phyloP scores from a whole-genome alignment of 805 yeast genomes.

The Yarrowia yakushimensis region DNA sequence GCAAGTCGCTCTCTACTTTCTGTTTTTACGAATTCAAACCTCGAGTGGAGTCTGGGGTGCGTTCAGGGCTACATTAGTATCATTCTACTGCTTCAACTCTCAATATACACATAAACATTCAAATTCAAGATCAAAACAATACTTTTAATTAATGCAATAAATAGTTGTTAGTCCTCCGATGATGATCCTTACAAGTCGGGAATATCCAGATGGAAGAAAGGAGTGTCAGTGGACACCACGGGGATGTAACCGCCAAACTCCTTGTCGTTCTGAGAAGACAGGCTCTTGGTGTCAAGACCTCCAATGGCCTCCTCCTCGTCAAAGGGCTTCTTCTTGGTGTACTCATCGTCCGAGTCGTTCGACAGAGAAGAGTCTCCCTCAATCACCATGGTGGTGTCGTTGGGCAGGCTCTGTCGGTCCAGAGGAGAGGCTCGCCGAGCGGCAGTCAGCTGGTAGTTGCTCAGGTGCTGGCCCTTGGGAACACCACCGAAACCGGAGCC shows the following conservation, averaged over 20 bases:
- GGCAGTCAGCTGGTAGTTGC: slow-evolving; percentile 5
- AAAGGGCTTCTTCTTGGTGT: slow-evolving; percentile 22
- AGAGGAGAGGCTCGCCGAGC: neutral
- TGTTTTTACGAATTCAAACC: too few relatives aligned
- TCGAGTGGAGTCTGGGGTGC: too few relatives aligned
- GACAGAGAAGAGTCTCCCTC: slow-evolving; percentile 15
- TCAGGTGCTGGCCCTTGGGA: slow-evolving; percentile 13
- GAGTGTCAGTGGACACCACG: slow-evolving; percentile 60
- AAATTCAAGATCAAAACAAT: neutral
- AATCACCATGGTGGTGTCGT: slow-evolving; percentile 8
- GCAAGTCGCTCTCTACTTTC: too few relatives aligned
- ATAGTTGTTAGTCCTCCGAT: neutral
- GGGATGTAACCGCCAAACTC: slow-evolving; percentile 49
- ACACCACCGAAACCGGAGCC: slow-evolving; percentile 72
- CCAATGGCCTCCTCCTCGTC: slow-evolving; percentile 29
- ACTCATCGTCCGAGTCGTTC: slow-evolving; percentile 17
- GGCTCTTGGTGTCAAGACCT: neutral
- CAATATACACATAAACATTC: neutral
- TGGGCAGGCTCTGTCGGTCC: neutral
- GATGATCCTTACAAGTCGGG: slow-evolving; percentile 43
- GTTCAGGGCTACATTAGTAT: too few relatives aligned
- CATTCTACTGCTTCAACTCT: too few relatives aligned
- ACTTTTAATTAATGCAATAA: slow-evolving; percentile 22
- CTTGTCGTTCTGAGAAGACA: slow-evolving; percentile 26
- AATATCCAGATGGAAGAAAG: slow-evolving; percentile 75